These are phyloP conservation scores for Acer yangbiense DNA, from an alignment of 345 rosid species.

Conservation along the genomic window DNA sequence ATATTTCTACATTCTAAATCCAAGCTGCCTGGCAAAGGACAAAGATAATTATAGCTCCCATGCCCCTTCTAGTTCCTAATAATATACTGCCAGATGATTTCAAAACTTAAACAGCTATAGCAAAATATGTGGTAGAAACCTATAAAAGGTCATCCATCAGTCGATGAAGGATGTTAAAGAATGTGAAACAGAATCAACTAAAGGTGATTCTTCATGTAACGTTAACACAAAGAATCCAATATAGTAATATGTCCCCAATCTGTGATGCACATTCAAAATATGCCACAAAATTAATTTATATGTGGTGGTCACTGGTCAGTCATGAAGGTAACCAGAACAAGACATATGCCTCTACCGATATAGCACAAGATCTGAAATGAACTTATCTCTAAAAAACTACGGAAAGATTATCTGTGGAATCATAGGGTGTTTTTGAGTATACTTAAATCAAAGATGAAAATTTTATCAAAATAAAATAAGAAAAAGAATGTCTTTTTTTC, in stretches of 20 bases:
- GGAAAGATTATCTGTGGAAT: not conserved
- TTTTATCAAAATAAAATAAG: not conserved
- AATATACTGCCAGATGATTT: not conserved
- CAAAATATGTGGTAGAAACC: not conserved
- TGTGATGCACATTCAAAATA: not conserved
- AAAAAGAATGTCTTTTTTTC: not conserved
- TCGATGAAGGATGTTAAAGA: too few species aligned
- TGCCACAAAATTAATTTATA: not conserved
- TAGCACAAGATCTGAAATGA: not conserved
- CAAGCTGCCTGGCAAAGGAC: not conserved
- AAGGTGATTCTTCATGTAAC: not conserved
- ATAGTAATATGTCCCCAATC: not conserved
- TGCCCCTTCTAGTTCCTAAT: not conserved
- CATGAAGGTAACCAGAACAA: too few species aligned
- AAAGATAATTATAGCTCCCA: not conserved
- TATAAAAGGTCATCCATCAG: too few species aligned
- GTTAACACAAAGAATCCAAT: not conserved
- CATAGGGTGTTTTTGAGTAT: not conserved
- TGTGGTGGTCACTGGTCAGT: not conserved
- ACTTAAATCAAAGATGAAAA: not conserved
- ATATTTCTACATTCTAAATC: conserved; percentile 1
- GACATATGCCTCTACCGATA: not conserved
- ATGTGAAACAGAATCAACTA: too few species aligned
- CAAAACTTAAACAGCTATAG: not conserved
- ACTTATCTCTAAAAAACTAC: not conserved